Evolutionary conservation across 1,284 basidiomycete species (phyloP).

Genomic region (Ceraceosorus bombacis): DNA sequence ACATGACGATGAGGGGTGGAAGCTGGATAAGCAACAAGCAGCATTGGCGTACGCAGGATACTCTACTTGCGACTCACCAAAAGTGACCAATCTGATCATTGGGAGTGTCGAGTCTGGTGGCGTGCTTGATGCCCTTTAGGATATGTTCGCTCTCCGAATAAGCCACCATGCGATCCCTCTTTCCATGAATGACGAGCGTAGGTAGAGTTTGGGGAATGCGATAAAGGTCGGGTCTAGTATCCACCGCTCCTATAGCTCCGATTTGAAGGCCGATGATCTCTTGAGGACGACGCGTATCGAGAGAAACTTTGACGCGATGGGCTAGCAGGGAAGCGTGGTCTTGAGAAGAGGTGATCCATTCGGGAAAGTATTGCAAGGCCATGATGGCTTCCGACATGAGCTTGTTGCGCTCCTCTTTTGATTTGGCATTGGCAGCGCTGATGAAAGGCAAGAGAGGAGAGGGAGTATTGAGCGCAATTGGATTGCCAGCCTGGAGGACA

Average conservation of each 20-base stretch:
- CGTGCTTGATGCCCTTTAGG: conserved; percentile 24
- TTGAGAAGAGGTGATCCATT: conserved; percentile 17
- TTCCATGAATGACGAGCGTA: conserved; percentile 32
- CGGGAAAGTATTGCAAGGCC: conserved; percentile 33
- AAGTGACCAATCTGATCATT: conserved; percentile 27
- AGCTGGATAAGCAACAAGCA: not conserved
- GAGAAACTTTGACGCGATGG: conserved; percentile 14
- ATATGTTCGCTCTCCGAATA: conserved; percentile 30
- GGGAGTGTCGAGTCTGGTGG: conserved; percentile 16
- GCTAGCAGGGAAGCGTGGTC: conserved; percentile 10
- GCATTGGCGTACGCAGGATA: not conserved
- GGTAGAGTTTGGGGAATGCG: conserved; percentile 48
- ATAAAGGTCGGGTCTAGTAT: conserved; percentile 19
- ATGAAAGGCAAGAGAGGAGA: not conserved
- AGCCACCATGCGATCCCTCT: conserved; percentile 36
- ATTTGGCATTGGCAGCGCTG: not conserved
- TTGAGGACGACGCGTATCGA: conserved; percentile 20
- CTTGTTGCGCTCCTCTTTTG: conserved; percentile 18
- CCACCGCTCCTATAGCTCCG: conserved; percentile 25
- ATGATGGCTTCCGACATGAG: conserved; percentile 28
- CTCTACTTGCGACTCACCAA: not conserved
- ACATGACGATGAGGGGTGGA: not conserved
- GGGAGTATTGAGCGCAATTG: no score
- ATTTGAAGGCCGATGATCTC: conserved; percentile 27
- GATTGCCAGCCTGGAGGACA: no score